Evolutionary conservation across 768 basidiomycete species (phyloP), one percentile per base, ranked within the genome.

Genomic region (Lactarius evosmus): DNA sequence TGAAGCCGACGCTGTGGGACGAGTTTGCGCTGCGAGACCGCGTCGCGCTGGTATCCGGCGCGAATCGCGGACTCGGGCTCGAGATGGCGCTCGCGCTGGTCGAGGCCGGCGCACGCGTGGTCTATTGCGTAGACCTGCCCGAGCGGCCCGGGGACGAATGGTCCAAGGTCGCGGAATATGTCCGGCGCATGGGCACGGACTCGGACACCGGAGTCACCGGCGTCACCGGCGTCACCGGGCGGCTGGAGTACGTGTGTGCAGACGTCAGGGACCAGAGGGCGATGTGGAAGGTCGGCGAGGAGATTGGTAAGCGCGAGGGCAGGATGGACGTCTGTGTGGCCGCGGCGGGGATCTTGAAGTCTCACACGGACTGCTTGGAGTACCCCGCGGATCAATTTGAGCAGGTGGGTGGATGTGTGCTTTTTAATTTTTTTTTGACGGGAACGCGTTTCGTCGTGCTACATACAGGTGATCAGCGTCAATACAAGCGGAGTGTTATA

Each of bases 261-360:
- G 84, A 91, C 65, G 89, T 90, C 61, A 82, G 81, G 56, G 77
- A 89, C 67, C 89, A 91, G 76, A 73, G 77, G 51, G 67, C 70
- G 41, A 71, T 86, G 69, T 89, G 88, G 86, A 77, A 75, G 51
- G 73, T 77, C 56, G 84, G 75, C 17, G 76, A 82, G 70, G 78
- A 79, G 68, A 85, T 93, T 52, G 88, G 84, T 0, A 79, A 87
- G 63, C 78, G 75, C 67, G 90, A 92, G 66, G 81, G 82, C 19
- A 77, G 89, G 67, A 80, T 93, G 77, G 90, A 93, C 71, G 79
- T 87, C 17, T 89, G 88, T 69, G 73, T 92, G 63, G 90, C 90
- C 4, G 89, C 91, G 19, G 91, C 91, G 46, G 91, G 90, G 25
- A 82, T 92, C 58, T 71, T 89, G 71, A 83, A 81, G 69, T 69